Percentiles rank a stretch among this genome's conserved stretches.
These are phyloP conservation scores for Wickerhamomyces chaumierensis DNA, from an alignment of 805 yeast species.

Conservation along the genomic window DNA sequence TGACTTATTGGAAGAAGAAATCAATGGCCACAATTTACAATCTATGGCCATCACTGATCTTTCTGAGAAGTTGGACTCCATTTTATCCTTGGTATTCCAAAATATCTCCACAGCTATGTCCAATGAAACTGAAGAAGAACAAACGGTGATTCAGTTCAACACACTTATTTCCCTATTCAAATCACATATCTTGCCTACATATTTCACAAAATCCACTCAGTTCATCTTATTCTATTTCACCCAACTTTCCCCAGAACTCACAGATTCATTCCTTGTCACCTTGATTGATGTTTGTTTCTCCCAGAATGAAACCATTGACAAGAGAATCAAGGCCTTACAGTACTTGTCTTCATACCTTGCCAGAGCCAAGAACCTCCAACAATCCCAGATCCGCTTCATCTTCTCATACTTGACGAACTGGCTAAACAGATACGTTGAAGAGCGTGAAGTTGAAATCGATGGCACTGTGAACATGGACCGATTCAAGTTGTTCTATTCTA, in stretches of 20 bases:
- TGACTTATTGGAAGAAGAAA: slow-evolving; percentile 31
- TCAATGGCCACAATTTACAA: slow-evolving; percentile 16
- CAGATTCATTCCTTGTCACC: slow-evolving; percentile 75
- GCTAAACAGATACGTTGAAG: slow-evolving; percentile 71
- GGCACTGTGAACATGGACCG: slow-evolving; percentile 74
- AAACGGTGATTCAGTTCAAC: slow-evolving; percentile 58
- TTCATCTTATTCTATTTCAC: slow-evolving; percentile 72
- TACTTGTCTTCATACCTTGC: slow-evolving; percentile 86
- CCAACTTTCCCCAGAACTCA: slow-evolving; percentile 70
- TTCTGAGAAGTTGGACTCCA: slow-evolving; percentile 60
- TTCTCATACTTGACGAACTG: slow-evolving; percentile 75
- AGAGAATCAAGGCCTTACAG: slow-evolving; percentile 82
- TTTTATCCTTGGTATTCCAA: slow-evolving; percentile 46
- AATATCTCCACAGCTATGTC: slow-evolving; percentile 22
- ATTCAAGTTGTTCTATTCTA: slow-evolving; percentile 80
- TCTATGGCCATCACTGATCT: slow-evolving; percentile 36
- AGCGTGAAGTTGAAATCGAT: slow-evolving; percentile 75
- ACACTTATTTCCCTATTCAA: slow-evolving; percentile 68
- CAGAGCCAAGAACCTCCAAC: slow-evolving; percentile 63
- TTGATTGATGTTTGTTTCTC: slow-evolving; percentile 77
- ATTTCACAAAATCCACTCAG: slow-evolving; percentile 81
- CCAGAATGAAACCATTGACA: slow-evolving; percentile 55
- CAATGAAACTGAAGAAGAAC: slow-evolving; percentile 30
- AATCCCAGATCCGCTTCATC: slow-evolving; percentile 68
- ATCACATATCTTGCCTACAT: slow-evolving; percentile 81